Evolutionary conservation across 768 basidiomycete genomes (phyloP).

Genomic region (Gymnopilus junonius): DNA sequence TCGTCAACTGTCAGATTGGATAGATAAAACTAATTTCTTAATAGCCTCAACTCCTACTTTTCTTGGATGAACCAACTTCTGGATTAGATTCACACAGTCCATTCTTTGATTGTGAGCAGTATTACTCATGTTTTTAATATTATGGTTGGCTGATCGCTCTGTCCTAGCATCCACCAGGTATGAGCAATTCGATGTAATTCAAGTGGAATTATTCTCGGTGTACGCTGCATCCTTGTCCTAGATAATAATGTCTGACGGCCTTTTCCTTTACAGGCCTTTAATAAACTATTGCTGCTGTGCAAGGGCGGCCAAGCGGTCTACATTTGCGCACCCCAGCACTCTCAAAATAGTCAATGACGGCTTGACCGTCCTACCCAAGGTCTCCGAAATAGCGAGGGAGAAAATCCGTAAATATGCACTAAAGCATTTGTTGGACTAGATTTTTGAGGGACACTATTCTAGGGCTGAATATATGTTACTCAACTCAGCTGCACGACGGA

Average conservation of each 20-base stretch:
- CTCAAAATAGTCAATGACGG: constrained; percentile 69
- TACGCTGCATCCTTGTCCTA: not conserved
- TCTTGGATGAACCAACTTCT: constrained; percentile 90
- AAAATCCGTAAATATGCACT: constrained; percentile 65
- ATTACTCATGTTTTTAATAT: not conserved
- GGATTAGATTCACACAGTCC: constrained; percentile 86
- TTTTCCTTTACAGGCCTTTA: constrained; percentile 63
- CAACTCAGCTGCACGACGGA: too few species aligned
- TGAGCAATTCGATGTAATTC: not conserved
- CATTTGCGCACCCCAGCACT: too few species aligned
- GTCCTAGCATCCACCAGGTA: constrained; percentile 48
- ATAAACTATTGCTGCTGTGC: constrained; percentile 74
- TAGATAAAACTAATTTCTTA: constrained; percentile 19
- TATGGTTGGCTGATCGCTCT: not conserved
- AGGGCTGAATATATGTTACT: constrained; percentile 69
- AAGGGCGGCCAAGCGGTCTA: constrained; percentile 80
- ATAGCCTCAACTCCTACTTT: constrained; percentile 78
- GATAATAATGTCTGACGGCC: not conserved
- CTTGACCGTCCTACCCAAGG: constrained; percentile 64
- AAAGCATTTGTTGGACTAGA: not conserved
- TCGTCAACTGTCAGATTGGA: not conserved
- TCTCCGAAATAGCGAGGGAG: constrained; percentile 59
- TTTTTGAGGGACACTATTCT: constrained; percentile 5
- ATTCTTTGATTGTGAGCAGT: constrained; percentile 82
- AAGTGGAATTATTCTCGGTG: constrained; percentile 75